Base-by-base conservation (phyloP, 2,329 filamentous ascomycete species). In the Dothistroma pini region DNA sequence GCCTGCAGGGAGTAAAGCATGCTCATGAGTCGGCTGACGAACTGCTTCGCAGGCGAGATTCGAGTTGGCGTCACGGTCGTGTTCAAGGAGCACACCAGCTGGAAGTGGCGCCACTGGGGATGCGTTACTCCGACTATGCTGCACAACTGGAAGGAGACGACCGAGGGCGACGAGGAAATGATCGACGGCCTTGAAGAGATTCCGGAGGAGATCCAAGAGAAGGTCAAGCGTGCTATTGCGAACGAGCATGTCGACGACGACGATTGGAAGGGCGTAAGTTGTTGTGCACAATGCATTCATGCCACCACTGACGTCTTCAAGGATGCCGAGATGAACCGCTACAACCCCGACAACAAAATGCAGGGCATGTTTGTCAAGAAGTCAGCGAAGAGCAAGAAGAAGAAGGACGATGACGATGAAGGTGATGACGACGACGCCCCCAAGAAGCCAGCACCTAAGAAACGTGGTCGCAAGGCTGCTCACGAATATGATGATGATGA, bases 31-130 rank as follows among this genome's bases (percentile, higher is more conserved):
- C 11, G 41, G 14, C 41, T 44, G 41, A 44, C 41, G n/a, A 9
- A 9, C 14, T 44, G 41, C 41, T n/a, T 12, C 3, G 16, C 41
- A 44, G 41, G 88, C 59, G 86, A 91, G 66, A 78, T 96, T 2
- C 89, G 93, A 58, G 84, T 92, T 57, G 93, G 90, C 48, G 83
- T 82, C 22, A 90, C 88, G 81, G 83, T 96, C 64, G 83, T 83
- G 9, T 83, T 88, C 66, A 56, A 78, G 0, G 78, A 80, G 1
- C 82, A 87, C 70, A 84, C 84, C 48, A 83, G 82, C 70, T 96
- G 86, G 85, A 75, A 79, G 60, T 97, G 89, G 87, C 89, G 88
- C 72, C 93, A 97, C 75, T 97, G 93, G 93, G 93, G 93, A 32
- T 97, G 93, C 70, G 85, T 93, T 38, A 96, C 91, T 16, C 92